Base-by-base conservation (phyloP, 345 rosid species). In the Hypericum androsaemum region DNA sequence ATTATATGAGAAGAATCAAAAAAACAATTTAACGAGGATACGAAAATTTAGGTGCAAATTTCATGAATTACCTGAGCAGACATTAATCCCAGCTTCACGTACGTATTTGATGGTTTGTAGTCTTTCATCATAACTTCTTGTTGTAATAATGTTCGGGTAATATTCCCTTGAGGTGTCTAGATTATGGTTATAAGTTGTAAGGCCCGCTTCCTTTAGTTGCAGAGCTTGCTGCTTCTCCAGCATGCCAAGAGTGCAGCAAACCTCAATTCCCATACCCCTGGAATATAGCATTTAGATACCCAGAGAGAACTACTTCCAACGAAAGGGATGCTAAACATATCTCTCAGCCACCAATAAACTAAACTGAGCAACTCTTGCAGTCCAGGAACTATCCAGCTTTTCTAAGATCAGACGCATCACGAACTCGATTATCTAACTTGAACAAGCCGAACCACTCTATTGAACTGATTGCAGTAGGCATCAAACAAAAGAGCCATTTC, bases 241-340 rank as follows among this genome's bases (percentile, higher is more conserved):
- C 98, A 92, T 92, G 58, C 98, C 98, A 67, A 92, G 67, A 40
- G 96, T 92, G 77, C 98, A 92, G 80, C 98, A 92, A 7, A 88
- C 96, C 64, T 92, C 98, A 95, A 92, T 85, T 11, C 94, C 98
- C 95, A 88, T 77, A 15, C 75, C 94, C 84, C 98, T 92, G 77
- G 48, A 37, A 47, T 15, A 54, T 47, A 41, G 63, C 22, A 61
- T 44, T 46, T 51, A 40, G 43, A 39, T 58, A 10, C 39, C 16
- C 16, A 7, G 15, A n/a, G 47, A n/a, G n/a, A n/a, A n/a, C n/a
- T n/a, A n/a, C n/a, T n/a, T n/a, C n/a, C n/a, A n/a, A n/a, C n/a
- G n/a, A n/a, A n/a, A n/a, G n/a, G n/a, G n/a, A n/a, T n/a, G n/a
- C n/a, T n/a, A n/a, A n/a, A n/a, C n/a, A n/a, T n/a, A n/a, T n/a